Evolutionary conservation across 306 rosid species (phyloP).

Genomic region (Lathyrus tuberosus): DNA sequence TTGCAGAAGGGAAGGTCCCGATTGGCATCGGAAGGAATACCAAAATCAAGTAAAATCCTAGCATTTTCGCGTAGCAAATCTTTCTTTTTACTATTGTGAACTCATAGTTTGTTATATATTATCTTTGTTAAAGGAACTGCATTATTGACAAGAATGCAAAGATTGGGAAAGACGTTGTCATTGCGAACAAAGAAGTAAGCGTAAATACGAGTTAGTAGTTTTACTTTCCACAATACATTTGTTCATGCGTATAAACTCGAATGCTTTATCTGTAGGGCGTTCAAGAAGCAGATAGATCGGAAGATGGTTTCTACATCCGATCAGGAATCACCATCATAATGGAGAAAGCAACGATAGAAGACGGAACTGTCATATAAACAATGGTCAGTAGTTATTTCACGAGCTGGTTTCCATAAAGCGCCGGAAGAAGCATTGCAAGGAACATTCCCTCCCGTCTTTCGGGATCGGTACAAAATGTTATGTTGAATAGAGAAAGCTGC

Average conservation of each 20-base stretch:
- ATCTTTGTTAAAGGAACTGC: constrained; percentile 66
- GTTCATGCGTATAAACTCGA: constrained; percentile 11
- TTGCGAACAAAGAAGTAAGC: constrained; percentile 80
- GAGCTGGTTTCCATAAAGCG: constrained; percentile 16
- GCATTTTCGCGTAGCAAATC: neutral
- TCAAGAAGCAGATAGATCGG: constrained; percentile 85
- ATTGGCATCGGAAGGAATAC: constrained; percentile 91
- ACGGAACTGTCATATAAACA: constrained; percentile 66
- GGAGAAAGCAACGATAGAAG: constrained; percentile 78
- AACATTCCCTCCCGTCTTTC: constrained; percentile 14
- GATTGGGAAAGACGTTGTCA: constrained; percentile 75
- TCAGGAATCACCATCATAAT: constrained; percentile 72
- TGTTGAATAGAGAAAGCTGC: constrained; percentile 38
- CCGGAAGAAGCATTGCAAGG: constrained; percentile 22
- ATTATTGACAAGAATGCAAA: constrained; percentile 88
- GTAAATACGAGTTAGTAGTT: neutral
- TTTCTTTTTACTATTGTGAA: constrained; percentile 13
- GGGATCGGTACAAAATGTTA: constrained; percentile 5
- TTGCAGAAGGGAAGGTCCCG: constrained; percentile 83
- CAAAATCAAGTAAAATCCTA: constrained; percentile 63
- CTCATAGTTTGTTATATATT: constrained; percentile 28
- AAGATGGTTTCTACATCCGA: constrained; percentile 82
- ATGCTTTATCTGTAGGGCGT: constrained; percentile 57
- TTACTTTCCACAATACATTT: neutral
- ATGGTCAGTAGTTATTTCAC: constrained; percentile 19